These are phyloP conservation scores for Tricholoma sp. DNA, from an alignment of 768 basidiomycete species.

Conservation along the genomic window DNA sequence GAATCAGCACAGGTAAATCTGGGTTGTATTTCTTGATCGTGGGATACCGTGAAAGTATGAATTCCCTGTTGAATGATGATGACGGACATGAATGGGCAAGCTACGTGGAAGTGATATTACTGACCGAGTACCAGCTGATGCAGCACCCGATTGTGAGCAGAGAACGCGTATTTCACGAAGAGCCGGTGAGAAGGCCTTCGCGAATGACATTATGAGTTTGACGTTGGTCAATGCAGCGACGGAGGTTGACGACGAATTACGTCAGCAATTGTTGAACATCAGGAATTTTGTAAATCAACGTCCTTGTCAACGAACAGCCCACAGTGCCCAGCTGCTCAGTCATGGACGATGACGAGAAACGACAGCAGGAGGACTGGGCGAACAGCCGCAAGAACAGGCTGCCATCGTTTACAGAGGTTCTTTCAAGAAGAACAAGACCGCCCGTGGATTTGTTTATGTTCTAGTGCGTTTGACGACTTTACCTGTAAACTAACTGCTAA, in stretches of 20 bases:
- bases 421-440: constrained; percentile 84
- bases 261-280: constrained; percentile 23
- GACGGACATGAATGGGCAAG: neutral
- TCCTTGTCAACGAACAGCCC: constrained; percentile 24
- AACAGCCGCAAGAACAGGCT: constrained; percentile 67
- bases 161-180: constrained; percentile 77
- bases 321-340: constrained; percentile 10
- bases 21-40: constrained; percentile 78
- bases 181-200: constrained; percentile 71
- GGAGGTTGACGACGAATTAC: constrained; percentile 21
- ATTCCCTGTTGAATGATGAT: constrained; percentile 49
- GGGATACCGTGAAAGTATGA: constrained; percentile 71
- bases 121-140: constrained; percentile 78
- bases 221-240: constrained; percentile 8
- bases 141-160: constrained; percentile 69
- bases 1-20: constrained; percentile 77
- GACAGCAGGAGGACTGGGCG: constrained; percentile 70
- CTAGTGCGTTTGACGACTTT: constrained; percentile 62
- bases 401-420: constrained; percentile 87
- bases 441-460: constrained; percentile 99
- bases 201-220: constrained; percentile 49
- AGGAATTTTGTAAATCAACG: constrained; percentile 19
- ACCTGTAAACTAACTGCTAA: neutral
- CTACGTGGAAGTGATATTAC: constrained; percentile 10
- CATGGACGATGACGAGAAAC: constrained; percentile 57